Evolutionary conservation across 2,329 filamentous ascomycete species (phyloP).

Genomic region (Aureobasidium mangrovei): DNA sequence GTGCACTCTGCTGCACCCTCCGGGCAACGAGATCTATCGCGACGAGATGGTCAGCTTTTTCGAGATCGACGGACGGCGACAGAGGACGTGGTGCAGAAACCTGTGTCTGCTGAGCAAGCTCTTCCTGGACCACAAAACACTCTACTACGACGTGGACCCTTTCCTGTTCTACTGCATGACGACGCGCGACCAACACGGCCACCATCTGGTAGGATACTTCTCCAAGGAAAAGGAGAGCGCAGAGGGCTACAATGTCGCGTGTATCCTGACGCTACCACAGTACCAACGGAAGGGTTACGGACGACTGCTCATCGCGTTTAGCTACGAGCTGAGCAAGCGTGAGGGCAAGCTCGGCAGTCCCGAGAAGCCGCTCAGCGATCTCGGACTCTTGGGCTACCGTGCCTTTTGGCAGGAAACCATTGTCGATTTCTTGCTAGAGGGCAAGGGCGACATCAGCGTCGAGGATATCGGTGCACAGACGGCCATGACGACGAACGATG

Average conservation of each 20-base stretch:
- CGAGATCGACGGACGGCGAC: constrained; percentile 89
- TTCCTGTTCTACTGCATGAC: constrained; percentile 99
- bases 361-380: constrained; percentile 89
- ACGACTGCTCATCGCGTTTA: constrained; percentile 89
- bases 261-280: constrained; percentile 92
- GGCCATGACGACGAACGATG: constrained; percentile 95
- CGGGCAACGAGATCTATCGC: constrained; percentile 96
- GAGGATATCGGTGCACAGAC: constrained; percentile 71
- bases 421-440: constrained; percentile 70
- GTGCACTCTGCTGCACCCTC: constrained; percentile 84
- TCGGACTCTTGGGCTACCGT: constrained; percentile 86
- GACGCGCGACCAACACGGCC: constrained; percentile 76
- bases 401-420: constrained; percentile 98
- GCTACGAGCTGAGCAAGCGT: constrained; percentile 90
- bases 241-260: constrained; percentile 95
- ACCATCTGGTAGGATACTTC: constrained; percentile 97
- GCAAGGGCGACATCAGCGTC: constrained; percentile 64
- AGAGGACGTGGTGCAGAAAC: constrained; percentile 94
- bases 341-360: constrained; percentile 93
- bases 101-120: constrained; percentile 90
- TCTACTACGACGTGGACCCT: constrained; percentile 99
- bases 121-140: constrained; percentile 94
- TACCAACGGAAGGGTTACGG: constrained; percentile 95
- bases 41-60: constrained; percentile 93
- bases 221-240: constrained; percentile 97